Percentiles rank a stretch among this genome's conserved stretches.
Conservation (phyloP, 2,329 filamentous ascomycete genomes). For the Phaeoacremonium minimum region DNA sequence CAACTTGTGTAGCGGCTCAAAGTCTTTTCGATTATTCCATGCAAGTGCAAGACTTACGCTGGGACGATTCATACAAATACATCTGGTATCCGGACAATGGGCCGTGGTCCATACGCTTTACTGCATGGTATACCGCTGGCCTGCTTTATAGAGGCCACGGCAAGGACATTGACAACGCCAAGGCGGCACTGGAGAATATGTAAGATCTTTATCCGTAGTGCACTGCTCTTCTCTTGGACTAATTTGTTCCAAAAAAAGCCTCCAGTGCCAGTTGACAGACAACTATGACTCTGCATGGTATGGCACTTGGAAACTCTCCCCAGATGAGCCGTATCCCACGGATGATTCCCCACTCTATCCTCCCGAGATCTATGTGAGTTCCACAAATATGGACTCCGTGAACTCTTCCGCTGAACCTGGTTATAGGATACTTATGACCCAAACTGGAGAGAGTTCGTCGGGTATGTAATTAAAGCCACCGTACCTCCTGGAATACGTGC, state of each 20-base stretch:
- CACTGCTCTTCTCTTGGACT: no score
- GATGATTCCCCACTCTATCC: conserved; percentile 24
- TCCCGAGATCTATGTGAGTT: conserved; percentile 25
- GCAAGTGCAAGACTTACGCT: conserved; percentile 30
- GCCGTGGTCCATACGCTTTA: conserved; percentile 35
- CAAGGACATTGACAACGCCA: conserved; percentile 27
- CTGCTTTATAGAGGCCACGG: conserved; percentile 28
- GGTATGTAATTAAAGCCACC: conserved; percentile 16
- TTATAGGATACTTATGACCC: conserved; percentile 20
- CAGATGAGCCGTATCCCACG: conserved; percentile 31
- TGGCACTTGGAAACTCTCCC: conserved; percentile 33
- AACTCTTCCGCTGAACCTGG: not conserved
- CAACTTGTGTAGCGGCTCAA: conserved; percentile 26
- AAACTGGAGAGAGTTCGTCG: conserved; percentile 32
- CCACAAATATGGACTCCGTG: not conserved
- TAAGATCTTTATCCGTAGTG: no score
- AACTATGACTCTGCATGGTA: conserved; percentile 34
- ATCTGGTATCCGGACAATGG: conserved; percentile 36
- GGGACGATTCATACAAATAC: conserved; percentile 34
- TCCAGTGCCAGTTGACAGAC: conserved; percentile 23
- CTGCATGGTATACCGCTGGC: conserved; percentile 34
- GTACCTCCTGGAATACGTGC: no score
- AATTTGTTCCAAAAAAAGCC: no score
- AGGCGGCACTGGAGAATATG: conserved; percentile 27
- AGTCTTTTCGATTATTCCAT: conserved; percentile 33